Conservation (phyloP, 352 stramenopile genomes). For the Globisporangium spiculum region DNA sequence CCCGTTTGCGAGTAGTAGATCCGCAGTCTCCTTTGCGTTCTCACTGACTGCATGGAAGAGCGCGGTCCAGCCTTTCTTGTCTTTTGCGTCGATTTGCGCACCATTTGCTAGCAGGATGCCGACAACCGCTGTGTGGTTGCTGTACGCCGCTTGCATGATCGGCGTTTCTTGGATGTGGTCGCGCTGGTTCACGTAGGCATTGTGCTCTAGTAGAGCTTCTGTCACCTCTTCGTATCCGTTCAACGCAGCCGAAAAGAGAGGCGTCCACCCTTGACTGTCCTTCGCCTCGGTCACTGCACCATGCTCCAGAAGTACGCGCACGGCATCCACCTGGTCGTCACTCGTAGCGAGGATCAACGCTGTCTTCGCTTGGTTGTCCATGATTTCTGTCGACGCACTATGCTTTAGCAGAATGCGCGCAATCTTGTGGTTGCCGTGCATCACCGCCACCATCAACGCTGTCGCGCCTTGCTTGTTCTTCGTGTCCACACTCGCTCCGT, state of each 20-base stretch:
- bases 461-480: conserved; percentile 7
- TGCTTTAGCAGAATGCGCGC: neutral
- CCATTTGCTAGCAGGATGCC: conserved; percentile 2
- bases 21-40: conserved; percentile 4
- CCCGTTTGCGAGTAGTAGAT: conserved; percentile 4
- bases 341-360: conserved; percentile 4
- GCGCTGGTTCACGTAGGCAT: conserved; percentile 9
- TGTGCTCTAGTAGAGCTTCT: conserved; percentile 1
- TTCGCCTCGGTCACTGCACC: conserved; percentile 1
- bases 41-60: conserved; percentile 10
- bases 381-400: neutral
- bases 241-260: conserved; percentile 10
- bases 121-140: conserved; percentile 7
- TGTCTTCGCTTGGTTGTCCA: conserved; percentile 1
- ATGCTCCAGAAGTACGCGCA: conserved; percentile 1
- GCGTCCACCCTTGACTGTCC: conserved; percentile 13
- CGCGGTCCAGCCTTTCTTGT: conserved; percentile 15
- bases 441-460: conserved; percentile 5
- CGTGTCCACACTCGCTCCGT: neutral
- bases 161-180: conserved; percentile 15
- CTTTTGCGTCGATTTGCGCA: conserved; percentile 8
- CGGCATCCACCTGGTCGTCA: neutral
- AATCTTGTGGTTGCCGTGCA: neutral
- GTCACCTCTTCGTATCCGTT: conserved; percentile 4
- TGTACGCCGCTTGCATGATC: conserved; percentile 18